Evolutionary conservation across 331 rosid genomes (phyloP), one percentile per base, ranked within the genome.

Genomic region (Malus hybrid): DNA sequence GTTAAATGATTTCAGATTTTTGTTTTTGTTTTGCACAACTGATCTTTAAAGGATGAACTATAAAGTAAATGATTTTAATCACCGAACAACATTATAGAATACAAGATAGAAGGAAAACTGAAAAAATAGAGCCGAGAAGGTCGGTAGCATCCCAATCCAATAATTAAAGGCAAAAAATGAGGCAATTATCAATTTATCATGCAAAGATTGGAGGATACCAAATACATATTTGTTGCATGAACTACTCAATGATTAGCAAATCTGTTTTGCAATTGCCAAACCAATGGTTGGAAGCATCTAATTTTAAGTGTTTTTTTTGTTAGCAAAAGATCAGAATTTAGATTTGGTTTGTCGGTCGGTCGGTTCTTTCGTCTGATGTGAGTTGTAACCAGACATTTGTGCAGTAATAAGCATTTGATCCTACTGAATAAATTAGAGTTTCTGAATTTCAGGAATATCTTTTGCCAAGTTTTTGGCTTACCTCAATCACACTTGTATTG

Each of bases 361-460:
- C 46, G 78, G 65, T 80, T 73, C 80, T 73, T 75, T 82, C 78
- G 69, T 63, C 68, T 78, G 86, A 82, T 73, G 85, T 72, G 76
- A 79, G 80, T 79, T 70, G 83, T 75, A 82, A 79, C 77, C 65
- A 44, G 64, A 62, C 46, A 68, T 18, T 56, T 78, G 76, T 69
- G 11, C 62, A 71, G 71, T 70, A 32, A 70, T 77, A 75, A 73
- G 75, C 71, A 18, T 63, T 58, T 61, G 29, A 78, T 63, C n/a
- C 3, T 50, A 19, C 61, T 14, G 36, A 46, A 6, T 50, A 50
- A 50, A 5, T 50, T 24, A 71, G 72, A 70, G 71, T 7, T 68
- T 76, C 57, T 57, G 26, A 44, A 73, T 22, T 53, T 42, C 34
- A 28, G 67, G 30, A 32, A 6, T 52, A 36, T 48, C 44, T 78